phyloP scores from a whole-genome alignment of 768 basidiomycete genomes.

The Suillus discolor region DNA sequence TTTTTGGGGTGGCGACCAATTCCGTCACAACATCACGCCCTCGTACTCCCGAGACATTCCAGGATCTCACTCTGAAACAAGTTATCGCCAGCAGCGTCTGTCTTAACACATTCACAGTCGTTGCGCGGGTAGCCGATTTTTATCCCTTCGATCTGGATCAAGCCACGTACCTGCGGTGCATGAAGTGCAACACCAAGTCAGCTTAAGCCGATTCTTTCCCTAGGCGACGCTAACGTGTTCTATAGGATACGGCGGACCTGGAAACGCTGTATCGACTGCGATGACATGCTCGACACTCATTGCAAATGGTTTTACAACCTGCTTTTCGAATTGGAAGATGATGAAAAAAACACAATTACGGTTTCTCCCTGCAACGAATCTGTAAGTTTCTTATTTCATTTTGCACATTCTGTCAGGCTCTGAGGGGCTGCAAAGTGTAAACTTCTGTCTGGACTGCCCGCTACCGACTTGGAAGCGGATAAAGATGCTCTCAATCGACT shows the following conservation, averaged over 20 bases:
- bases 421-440: neutral
- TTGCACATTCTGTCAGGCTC: neutral
- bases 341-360: slow-evolving; percentile 40
- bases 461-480: slow-evolving; percentile 47
- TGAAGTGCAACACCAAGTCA: slow-evolving; percentile 54
- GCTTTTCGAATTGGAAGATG: slow-evolving; percentile 55
- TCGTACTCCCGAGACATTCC: slow-evolving; percentile 10
- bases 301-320: slow-evolving; percentile 51
- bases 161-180: slow-evolving; percentile 52
- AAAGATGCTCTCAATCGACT: slow-evolving; percentile 39
- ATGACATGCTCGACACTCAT: slow-evolving; percentile 53
- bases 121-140: slow-evolving; percentile 57
- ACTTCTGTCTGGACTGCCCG: slow-evolving; percentile 13
- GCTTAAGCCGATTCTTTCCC: slow-evolving; percentile 16
- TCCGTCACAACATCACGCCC: slow-evolving; percentile 1
- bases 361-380: slow-evolving; percentile 54
- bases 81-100: slow-evolving; percentile 33
- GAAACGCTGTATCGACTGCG: slow-evolving; percentile 52
- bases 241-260: slow-evolving; percentile 46
- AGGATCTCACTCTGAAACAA: slow-evolving; percentile 39
- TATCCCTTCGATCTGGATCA: slow-evolving; percentile 53
- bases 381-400: slow-evolving; percentile 25
- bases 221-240: neutral
- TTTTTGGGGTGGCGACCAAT: no score
- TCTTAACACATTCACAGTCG: slow-evolving; percentile 43